phyloP scores from a whole-genome alignment of 305 asterid species.

The Fraxinus albicans region DNA sequence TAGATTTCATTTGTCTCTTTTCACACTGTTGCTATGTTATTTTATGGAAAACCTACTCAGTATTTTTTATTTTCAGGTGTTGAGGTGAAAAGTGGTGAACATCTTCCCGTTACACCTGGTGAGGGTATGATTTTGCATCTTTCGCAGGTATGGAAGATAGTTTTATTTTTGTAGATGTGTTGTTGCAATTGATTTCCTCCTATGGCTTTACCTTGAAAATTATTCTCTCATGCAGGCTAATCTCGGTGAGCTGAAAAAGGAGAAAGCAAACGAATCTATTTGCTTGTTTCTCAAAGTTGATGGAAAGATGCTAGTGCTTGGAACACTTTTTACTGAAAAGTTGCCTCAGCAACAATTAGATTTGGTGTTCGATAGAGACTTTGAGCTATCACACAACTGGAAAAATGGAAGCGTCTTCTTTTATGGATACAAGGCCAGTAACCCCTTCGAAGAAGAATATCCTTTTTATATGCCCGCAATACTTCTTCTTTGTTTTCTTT shows the following conservation, averaged over 20 bases:
- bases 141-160: slow-evolving; percentile 59
- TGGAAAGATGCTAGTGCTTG: slow-evolving; percentile 75
- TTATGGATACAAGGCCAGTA: slow-evolving; percentile 59
- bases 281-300: slow-evolving; percentile 48
- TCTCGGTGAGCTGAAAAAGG: slow-evolving; percentile 71
- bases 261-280: slow-evolving; percentile 50
- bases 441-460: slow-evolving; percentile 66
- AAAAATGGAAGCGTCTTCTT: slow-evolving; percentile 73
- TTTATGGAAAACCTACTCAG: not conserved
- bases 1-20: not conserved
- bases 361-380: slow-evolving; percentile 65
- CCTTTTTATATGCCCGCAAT: slow-evolving; percentile 36
- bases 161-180: not conserved
- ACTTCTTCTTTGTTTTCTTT: not conserved
- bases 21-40: not conserved
- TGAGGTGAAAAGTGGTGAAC: slow-evolving; percentile 69
- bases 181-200: not conserved
- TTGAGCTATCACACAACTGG: slow-evolving; percentile 82
- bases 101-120: slow-evolving; percentile 50
- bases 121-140: slow-evolving; percentile 69
- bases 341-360: slow-evolving; percentile 84
- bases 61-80: slow-evolving; percentile 39
- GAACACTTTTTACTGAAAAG: slow-evolving; percentile 69
- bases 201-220: not conserved
- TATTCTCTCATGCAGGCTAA: slow-evolving; percentile 44